A percentile compares a stretch with the other conserved stretches of the same genome.
These are phyloP conservation scores for Saccharum spontaneum DNA, from an alignment of 176 grass and related monocot species.

Conservation along the genomic window DNA sequence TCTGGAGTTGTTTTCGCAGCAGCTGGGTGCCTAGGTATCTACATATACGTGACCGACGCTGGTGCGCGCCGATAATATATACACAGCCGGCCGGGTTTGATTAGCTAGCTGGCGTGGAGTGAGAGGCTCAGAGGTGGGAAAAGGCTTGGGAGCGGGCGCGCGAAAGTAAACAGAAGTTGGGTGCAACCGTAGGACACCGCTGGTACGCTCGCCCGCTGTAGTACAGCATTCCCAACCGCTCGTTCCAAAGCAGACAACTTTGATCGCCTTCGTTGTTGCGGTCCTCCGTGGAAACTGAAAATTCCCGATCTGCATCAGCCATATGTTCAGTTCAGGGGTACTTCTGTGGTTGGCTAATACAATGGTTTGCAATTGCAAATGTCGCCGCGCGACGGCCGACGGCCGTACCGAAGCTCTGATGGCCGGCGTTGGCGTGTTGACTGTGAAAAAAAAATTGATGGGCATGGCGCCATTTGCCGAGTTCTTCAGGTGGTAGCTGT, in stretches of 20 bases:
- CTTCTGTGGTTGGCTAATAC: neutral
- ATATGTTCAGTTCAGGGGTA: too few relatives aligned
- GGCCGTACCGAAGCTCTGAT: neutral
- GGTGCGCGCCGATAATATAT: neutral
- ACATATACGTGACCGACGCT: neutral
- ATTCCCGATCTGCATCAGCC: neutral
- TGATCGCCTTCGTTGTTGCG: too few relatives aligned
- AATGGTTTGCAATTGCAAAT: neutral
- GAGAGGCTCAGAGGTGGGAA: neutral
- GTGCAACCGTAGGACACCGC: neutral
- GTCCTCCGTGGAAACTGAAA: neutral
- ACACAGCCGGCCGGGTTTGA: neutral
- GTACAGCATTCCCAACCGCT: neutral
- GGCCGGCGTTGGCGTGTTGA: neutral
- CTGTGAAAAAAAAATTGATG: neutral
- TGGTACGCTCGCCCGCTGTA: neutral
- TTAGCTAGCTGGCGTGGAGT: neutral
- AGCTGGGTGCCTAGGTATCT: neutral
- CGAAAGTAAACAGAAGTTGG: constrained; percentile 8
- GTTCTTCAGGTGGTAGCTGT: neutral
- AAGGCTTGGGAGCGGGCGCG: neutral
- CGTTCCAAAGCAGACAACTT: neutral
- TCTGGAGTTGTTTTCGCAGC: neutral
- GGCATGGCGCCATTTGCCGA: neutral
- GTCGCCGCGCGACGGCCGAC: neutral